Evolutionary conservation across 352 stramenopile species (phyloP).

Genomic region (Phytophthora tubulina): DNA sequence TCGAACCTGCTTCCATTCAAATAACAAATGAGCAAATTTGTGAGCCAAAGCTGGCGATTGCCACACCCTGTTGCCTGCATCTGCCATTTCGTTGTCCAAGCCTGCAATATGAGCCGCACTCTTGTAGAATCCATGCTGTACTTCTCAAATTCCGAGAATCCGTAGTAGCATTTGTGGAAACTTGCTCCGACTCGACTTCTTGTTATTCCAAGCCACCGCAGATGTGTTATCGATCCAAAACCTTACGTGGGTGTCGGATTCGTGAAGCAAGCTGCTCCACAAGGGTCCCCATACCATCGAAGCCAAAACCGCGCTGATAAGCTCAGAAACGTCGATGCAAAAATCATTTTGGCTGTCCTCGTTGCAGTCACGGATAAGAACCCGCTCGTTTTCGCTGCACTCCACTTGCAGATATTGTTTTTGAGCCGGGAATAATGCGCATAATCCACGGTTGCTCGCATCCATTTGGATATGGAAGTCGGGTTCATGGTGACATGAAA

Average conservation of each 20-base stretch:
- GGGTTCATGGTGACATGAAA: neutral
- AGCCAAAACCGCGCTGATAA: slow-evolving; percentile 30
- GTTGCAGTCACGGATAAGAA: neutral
- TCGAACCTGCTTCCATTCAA: slow-evolving; percentile 13
- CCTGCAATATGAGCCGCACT: slow-evolving; percentile 20
- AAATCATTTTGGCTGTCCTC: neutral
- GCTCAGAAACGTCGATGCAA: slow-evolving; percentile 17
- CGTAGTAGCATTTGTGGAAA: slow-evolving; percentile 27
- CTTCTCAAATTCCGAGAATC: slow-evolving; percentile 15
- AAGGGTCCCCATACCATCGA: slow-evolving; percentile 8
- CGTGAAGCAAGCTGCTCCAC: neutral
- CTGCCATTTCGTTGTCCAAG: slow-evolving; percentile 20
- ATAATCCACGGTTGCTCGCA: neutral
- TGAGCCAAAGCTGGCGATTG: neutral
- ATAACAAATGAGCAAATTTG: slow-evolving; percentile 10
- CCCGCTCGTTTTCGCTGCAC: neutral
- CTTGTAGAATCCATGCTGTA: slow-evolving; percentile 22
- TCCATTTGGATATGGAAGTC: slow-evolving; percentile 7
- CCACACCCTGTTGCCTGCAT: slow-evolving; percentile 33
- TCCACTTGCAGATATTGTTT: slow-evolving; percentile 13
- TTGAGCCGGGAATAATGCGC: slow-evolving; percentile 1
- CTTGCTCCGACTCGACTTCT: slow-evolving; percentile 11
- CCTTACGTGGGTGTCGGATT: slow-evolving; percentile 3
- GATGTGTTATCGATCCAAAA: slow-evolving; percentile 20
- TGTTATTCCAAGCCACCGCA: slow-evolving; percentile 22